phyloP scores from a whole-genome alignment of 805 yeast species.

The Candida peoriensis region DNA sequence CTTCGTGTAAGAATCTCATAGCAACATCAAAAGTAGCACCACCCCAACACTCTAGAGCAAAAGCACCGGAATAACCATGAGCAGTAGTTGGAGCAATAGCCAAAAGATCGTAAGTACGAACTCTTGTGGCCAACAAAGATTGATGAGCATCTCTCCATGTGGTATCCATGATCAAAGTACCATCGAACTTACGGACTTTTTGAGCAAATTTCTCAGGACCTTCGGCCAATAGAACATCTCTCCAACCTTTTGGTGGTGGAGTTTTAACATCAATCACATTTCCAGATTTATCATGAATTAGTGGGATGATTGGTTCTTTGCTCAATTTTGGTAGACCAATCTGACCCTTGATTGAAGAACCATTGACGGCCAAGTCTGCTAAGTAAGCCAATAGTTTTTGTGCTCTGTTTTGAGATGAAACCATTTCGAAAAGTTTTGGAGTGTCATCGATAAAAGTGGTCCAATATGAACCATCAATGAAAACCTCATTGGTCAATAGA shows the following conservation, averaged over 20 bases:
- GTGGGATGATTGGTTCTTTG: constrained; percentile 74
- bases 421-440: constrained; percentile 92
- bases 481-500: constrained; percentile 82
- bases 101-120: constrained; percentile 86
- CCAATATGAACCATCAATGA: constrained; percentile 88
- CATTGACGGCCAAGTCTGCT: constrained; percentile 93
- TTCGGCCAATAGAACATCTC: constrained; percentile 73
- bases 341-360: constrained; percentile 95
- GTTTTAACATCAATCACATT: constrained; percentile 52
- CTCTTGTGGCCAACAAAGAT: constrained; percentile 94
- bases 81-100: constrained; percentile 95
- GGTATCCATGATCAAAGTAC: constrained; percentile 94
- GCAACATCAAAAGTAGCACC: constrained; percentile 99
- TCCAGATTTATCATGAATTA: constrained; percentile 58
- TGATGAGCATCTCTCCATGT: constrained; percentile 99
- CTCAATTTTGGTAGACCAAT: constrained; percentile 81
- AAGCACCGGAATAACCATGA: constrained; percentile 82
- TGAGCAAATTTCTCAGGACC: constrained; percentile 91
- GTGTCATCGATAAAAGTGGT: constrained; percentile 98
- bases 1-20: constrained; percentile 97
- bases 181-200: constrained; percentile 77
- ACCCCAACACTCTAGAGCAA: constrained; percentile 99
- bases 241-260: constrained; percentile 76
- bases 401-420: constrained; percentile 93
- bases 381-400: constrained; percentile 86